Percentiles rank a stretch among this genome's conserved stretches.
Evolutionary conservation across 1,284 basidiomycete species (phyloP).

Genomic region (Ustanciosporium gigantosporum): DNA sequence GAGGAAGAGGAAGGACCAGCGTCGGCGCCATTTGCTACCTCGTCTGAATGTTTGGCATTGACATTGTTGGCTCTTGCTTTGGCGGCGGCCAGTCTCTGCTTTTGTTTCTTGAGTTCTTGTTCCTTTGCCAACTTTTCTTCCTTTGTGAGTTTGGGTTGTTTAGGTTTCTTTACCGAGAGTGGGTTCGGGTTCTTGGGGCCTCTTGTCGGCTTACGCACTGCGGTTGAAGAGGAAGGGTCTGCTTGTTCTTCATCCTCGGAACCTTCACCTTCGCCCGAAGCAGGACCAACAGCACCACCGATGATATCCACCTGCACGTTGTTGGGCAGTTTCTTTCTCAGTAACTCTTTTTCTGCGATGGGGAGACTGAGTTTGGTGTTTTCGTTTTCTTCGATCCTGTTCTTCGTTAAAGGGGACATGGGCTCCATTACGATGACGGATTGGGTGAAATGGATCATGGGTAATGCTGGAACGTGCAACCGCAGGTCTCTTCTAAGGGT

Average conservation of each 20-base stretch:
- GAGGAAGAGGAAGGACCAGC: too few relatives aligned
- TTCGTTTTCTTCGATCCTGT: conserved; percentile 41
- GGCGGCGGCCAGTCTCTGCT: conserved; percentile 20
- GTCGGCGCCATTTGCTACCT: too few relatives aligned
- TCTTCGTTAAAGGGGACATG: conserved; percentile 50
- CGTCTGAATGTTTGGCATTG: too few relatives aligned
- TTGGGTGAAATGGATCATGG: conserved; percentile 55
- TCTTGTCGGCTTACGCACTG: not conserved
- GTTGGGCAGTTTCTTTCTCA: conserved; percentile 5
- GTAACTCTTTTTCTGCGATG: conserved; percentile 16
- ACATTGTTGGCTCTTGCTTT: too few relatives aligned
- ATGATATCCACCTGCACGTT: conserved; percentile 27
- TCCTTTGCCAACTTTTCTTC: conserved; percentile 28
- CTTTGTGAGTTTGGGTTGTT: conserved; percentile 23
- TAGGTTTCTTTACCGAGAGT: conserved; percentile 82
- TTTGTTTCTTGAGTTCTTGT: conserved; percentile 64
- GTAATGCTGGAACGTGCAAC: conserved; percentile 36
- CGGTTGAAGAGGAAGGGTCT: not conserved
- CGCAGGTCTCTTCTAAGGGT: conserved; percentile 36
- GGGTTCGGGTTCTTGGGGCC: conserved; percentile 81
- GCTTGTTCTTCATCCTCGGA: not conserved
- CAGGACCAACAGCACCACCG: not conserved
- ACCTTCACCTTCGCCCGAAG: not conserved
- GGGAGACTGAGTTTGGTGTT: conserved; percentile 35
- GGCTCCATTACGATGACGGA: conserved; percentile 59